Evolutionary conservation across 2,329 filamentous ascomycete genomes (phyloP).

Genomic region (Aspergillus tanneri): DNA sequence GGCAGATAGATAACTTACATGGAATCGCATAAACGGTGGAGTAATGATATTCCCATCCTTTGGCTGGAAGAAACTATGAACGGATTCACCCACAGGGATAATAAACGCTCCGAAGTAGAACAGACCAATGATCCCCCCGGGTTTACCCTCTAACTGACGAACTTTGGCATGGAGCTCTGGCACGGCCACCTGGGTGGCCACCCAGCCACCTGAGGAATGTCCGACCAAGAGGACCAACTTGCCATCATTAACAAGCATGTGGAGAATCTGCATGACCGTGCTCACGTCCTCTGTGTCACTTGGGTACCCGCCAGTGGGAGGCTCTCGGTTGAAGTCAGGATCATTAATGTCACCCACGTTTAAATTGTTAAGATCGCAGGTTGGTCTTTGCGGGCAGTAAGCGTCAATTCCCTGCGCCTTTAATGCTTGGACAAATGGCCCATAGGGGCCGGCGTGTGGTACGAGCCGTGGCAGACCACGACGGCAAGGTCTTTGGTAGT

Average conservation of each 20-base stretch:
- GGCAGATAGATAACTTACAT: constrained; percentile 21
- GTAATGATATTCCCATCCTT: constrained; percentile 22
- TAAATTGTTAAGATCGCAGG: constrained; percentile 54
- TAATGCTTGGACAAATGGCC: constrained; percentile 25
- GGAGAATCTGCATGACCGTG: neutral
- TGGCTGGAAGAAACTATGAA: constrained; percentile 32
- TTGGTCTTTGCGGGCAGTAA: constrained; percentile 37
- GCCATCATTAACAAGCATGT: constrained; percentile 7
- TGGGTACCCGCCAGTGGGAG: constrained; percentile 1
- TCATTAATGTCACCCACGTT: constrained; percentile 48
- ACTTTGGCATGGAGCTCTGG: constrained; percentile 27
- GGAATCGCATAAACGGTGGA: constrained; percentile 30
- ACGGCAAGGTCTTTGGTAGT: constrained; percentile 8
- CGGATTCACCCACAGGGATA: constrained; percentile 31
- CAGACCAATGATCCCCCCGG: constrained; percentile 29
- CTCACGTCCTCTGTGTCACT: constrained; percentile 3
- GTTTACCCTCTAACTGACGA: constrained; percentile 15
- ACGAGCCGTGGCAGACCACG: constrained; percentile 8
- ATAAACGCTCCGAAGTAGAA: constrained; percentile 33
- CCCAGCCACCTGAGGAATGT: constrained; percentile 37
- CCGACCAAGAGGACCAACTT: constrained; percentile 32
- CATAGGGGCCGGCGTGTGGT: constrained; percentile 32
- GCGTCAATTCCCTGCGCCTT: constrained; percentile 27
- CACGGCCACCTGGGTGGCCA: constrained; percentile 32
- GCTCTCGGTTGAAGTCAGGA: constrained; percentile 3